Evolutionary conservation across 2,329 filamentous ascomycete species (phyloP), one percentile per base, ranked within the genome.

Genomic region (Scleromitrula shiraiana): DNA sequence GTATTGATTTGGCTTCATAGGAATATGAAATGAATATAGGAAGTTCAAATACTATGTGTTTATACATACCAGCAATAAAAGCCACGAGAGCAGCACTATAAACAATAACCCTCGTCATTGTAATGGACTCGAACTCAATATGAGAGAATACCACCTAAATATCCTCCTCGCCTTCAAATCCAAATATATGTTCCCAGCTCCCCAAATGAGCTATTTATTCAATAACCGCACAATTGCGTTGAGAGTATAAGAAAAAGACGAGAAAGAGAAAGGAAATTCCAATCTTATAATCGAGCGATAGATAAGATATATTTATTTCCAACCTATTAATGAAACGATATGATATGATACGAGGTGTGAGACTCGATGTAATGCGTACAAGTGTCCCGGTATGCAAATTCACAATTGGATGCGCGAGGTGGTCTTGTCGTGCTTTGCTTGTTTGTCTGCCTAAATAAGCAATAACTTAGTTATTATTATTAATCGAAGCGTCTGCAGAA

Each of bases 31-130:
- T n/a, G n/a, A n/a, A n/a, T n/a, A n/a, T n/a, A n/a, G n/a, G n/a
- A n/a, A n/a, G n/a, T n/a, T n/a, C n/a, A n/a, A n/a, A n/a, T n/a
- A n/a, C n/a, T n/a, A n/a, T n/a, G n/a, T n/a, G n/a, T n/a, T n/a
- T n/a, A n/a, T 15, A 65, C 65, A 60, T 67, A 71, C 70, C 69
- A 38, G 64, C 66, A 15, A 69, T 53, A 49, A 72, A 71, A 49
- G 67, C 65, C 52, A 66, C 64, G 22, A 72, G 61, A 46, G 64
- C 65, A 48, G 63, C 57, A 48, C 54, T 62, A 55, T 72, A 72
- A 42, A 72, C 64, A 51, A 67, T 62, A 44, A 61, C 58, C 58
- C 70, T 65, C 50, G 70, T 71, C 70, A 73, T 73, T 4, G 22
- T 58, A 48, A 26, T 30, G 24, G 38, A 14, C 7, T 27, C 12